Evolutionary conservation across 805 yeast genomes (phyloP).

Genomic region (Candida manassasensis): DNA sequence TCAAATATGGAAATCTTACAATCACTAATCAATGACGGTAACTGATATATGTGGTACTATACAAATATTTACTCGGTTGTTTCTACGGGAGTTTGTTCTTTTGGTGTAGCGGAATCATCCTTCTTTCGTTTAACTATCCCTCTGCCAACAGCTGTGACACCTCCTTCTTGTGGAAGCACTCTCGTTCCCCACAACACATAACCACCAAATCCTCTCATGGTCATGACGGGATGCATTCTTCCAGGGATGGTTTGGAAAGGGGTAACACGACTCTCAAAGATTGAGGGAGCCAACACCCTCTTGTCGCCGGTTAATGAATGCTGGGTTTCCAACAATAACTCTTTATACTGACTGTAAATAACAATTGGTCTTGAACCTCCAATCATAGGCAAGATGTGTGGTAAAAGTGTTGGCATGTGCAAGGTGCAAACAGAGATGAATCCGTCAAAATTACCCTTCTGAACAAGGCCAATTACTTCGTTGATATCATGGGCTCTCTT

Average conservation of each 20-base stretch:
- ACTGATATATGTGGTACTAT: background rate
- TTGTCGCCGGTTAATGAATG: conserved; percentile 62
- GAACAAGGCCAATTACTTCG: conserved; percentile 47
- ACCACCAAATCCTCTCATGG: conserved; percentile 90
- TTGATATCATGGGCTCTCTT: conserved; percentile 51
- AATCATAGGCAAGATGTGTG: conserved; percentile 55
- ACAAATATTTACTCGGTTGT: background rate
- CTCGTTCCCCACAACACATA: conserved; percentile 72
- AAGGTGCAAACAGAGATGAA: conserved; percentile 70
- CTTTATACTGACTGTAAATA: conserved; percentile 77
- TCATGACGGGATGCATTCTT: conserved; percentile 91
- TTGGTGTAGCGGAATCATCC: conserved; percentile 17
- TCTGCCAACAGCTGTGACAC: conserved; percentile 65
- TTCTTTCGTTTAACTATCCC: conserved; percentile 43
- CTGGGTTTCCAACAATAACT: conserved; percentile 68
- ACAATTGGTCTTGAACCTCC: conserved; percentile 88
- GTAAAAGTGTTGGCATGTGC: conserved; percentile 60
- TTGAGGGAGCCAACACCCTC: conserved; percentile 75
- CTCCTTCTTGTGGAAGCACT: conserved; percentile 62
- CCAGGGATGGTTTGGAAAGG: conserved; percentile 92
- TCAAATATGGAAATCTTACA: conserved; percentile 7
- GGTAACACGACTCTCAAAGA: conserved; percentile 77
- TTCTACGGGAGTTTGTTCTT: conserved; percentile 6
- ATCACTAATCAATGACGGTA: background rate
- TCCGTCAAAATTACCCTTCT: conserved; percentile 62